Evolutionary conservation across 495 filamentous ascomycete species (phyloP), one percentile per base, ranked within the genome.

Genomic region (Astrothelium subdiscretum): DNA sequence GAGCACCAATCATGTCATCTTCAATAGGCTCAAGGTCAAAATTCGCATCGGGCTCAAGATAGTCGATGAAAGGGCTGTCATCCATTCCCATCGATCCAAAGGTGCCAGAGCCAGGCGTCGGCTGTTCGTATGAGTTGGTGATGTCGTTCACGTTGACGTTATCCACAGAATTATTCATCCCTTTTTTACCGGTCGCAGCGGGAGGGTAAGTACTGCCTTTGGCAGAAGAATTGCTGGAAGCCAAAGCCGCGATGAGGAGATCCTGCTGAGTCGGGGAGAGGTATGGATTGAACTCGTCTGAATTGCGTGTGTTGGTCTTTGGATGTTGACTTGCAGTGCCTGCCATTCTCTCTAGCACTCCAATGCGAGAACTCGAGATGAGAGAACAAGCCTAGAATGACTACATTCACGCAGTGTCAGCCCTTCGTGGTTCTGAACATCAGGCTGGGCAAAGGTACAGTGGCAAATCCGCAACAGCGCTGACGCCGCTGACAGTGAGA

Each of bases 261-360:
- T 88, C 86, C 75, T 97, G 90, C 73, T 98, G 90, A 68, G 87
- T 85, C 20, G 87, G 85, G 40, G 90, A 90, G 63, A 96, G 86
- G 71, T 86, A 87, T 35, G 69, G 69, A 32, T 68, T 61, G 61
- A 59, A 67, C 40, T 32, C 58, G 62, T 60, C 67, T n/a, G 59
- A 62, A 13, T 70, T 66, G 68, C 52, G 65, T 38, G 62, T 59
- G 60, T 65, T 69, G 54, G 63, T 63, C 63, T 65, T 66, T 35
- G 65, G 61, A 29, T 63, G 62, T 43, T 67, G 67, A 57, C 61
- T 64, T 60, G 69, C 62, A 63, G 69, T 71, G 27, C 31, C 63
- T 31, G 48, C 22, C 48, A 54, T 54, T 11, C 10, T 29, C 24
- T 6, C 5, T 27, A 15, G 24, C 22, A 27, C 22, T 8, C 59